Conservation (phyloP, 495 filamentous ascomycete genomes). For the Penicillium tannophilum region DNA sequence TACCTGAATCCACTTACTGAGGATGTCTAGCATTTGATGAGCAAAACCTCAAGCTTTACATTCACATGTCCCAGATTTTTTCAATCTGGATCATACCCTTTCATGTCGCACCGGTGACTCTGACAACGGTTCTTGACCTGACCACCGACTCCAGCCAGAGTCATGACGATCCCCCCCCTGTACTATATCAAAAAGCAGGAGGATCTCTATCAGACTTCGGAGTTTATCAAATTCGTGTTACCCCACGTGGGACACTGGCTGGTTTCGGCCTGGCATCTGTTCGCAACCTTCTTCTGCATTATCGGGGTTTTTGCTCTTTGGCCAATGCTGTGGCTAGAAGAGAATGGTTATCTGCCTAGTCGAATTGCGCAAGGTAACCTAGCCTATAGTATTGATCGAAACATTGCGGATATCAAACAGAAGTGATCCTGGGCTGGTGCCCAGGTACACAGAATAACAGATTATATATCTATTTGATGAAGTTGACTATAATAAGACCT, state of each 20-base stretch:
- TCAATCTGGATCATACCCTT: constrained; percentile 76
- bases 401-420: constrained; percentile 32
- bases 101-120: constrained; percentile 63
- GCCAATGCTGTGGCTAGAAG: constrained; percentile 55
- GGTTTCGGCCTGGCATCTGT: constrained; percentile 60
- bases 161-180: constrained; percentile 25
- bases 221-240: constrained; percentile 70
- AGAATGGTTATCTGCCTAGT: constrained; percentile 34
- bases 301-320: constrained; percentile 53
- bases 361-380: constrained; percentile 31
- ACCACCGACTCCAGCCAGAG: constrained; percentile 27
- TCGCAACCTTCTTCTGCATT: constrained; percentile 63
- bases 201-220: constrained; percentile 79
- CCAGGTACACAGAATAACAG: neutral
- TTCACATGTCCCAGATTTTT: constrained; percentile 71
- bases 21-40: constrained; percentile 66
- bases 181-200: constrained; percentile 78
- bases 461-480: neutral
- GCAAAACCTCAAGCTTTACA: constrained; percentile 63
- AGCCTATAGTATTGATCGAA: constrained; percentile 28
- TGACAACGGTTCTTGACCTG: constrained; percentile 74
- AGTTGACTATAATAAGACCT: no score
- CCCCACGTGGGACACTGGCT: constrained; percentile 44
- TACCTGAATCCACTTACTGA: neutral
- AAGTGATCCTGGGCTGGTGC: constrained; percentile 4